phyloP scores from a whole-genome alignment of 805 yeast species.

The Lachancea nothofagi region DNA sequence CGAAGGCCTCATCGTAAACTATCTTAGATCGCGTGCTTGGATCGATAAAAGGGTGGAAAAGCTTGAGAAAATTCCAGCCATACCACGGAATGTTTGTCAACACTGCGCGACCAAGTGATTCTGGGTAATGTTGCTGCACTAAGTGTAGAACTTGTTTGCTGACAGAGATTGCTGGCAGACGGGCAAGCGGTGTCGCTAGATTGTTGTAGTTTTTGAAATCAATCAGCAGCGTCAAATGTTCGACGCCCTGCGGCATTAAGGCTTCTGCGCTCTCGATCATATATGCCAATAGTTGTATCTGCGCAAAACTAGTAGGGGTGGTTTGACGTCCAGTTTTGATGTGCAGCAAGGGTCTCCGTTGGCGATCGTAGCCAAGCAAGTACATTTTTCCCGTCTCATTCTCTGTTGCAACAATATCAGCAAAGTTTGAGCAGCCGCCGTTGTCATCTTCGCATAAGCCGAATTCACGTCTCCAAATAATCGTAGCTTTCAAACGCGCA shows the following conservation, averaged over 20 bases:
- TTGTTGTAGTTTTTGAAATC: slow-evolving; percentile 46
- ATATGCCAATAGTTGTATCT: slow-evolving; percentile 51
- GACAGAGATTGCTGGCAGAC: slow-evolving; percentile 44
- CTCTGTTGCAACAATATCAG: slow-evolving; percentile 42
- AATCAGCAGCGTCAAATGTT: slow-evolving; percentile 47
- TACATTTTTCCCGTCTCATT: slow-evolving; percentile 50
- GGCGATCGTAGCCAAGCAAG: slow-evolving; percentile 50
- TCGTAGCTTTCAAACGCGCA: slow-evolving; percentile 41
- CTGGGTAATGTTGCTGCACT: slow-evolving; percentile 55
- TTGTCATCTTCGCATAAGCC: slow-evolving; percentile 39
- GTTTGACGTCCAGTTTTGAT: slow-evolving; percentile 52
- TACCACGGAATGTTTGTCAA: slow-evolving; percentile 54
- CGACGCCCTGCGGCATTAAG: slow-evolving; percentile 55
- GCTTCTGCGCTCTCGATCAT: slow-evolving; percentile 51
- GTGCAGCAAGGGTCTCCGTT: slow-evolving; percentile 48
- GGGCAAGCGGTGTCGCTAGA: slow-evolving; percentile 31
- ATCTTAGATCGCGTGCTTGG: slow-evolving; percentile 55
- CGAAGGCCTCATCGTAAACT: slow-evolving; percentile 53
- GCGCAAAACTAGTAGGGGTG: slow-evolving; percentile 45
- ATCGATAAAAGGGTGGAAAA: slow-evolving; percentile 53
- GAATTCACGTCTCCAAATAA: slow-evolving; percentile 52
- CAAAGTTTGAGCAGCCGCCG: slow-evolving; percentile 30
- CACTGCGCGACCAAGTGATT: slow-evolving; percentile 48
- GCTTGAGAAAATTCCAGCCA: slow-evolving; percentile 50
- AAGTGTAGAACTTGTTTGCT: slow-evolving; percentile 47